Conservation (phyloP, 495 filamentous ascomycete genomes). For the Entonaema liquescens region DNA sequence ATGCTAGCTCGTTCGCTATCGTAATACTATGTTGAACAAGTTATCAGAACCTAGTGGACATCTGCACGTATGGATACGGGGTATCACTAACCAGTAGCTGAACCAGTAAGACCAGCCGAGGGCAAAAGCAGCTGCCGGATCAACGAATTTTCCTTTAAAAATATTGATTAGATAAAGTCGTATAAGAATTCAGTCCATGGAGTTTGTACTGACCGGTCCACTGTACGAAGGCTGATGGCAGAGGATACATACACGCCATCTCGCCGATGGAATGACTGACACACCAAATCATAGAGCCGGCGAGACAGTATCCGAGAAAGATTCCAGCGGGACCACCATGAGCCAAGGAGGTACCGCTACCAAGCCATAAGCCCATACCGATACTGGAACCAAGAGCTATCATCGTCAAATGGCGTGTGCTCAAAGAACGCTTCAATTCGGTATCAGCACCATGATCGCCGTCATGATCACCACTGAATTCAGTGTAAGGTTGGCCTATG, state of each 20-base stretch:
- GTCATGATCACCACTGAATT: not conserved
- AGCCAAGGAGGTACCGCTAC: slow-evolving; percentile 64
- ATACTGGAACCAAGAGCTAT: slow-evolving; percentile 71
- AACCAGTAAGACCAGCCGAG: slow-evolving; percentile 65
- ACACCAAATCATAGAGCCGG: slow-evolving; percentile 64
- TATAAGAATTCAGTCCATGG: not conserved
- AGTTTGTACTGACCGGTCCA: slow-evolving; percentile 54
- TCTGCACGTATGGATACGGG: not conserved
- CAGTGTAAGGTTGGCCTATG: not conserved
- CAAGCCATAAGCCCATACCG: slow-evolving; percentile 71
- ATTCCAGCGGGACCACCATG: slow-evolving; percentile 67
- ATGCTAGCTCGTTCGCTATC: slow-evolving; percentile 70
- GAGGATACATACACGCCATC: slow-evolving; percentile 71
- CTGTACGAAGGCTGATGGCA: slow-evolving; percentile 70
- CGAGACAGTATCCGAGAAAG: slow-evolving; percentile 68
- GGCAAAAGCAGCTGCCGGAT: slow-evolving; percentile 71
- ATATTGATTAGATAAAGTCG: not conserved
- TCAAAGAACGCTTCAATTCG: slow-evolving; percentile 32
- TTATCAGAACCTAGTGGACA: slow-evolving; percentile 1
- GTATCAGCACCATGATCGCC: slow-evolving; percentile 36
- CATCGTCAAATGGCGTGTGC: slow-evolving; percentile 65
- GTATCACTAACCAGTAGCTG: slow-evolving; percentile 35
- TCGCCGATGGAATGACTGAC: slow-evolving; percentile 61
- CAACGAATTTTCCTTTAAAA: slow-evolving; percentile 59
- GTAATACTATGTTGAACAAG: slow-evolving; percentile 53